Conservation (phyloP, 768 basidiomycete genomes). For the Tricholoma saponaceum region DNA sequence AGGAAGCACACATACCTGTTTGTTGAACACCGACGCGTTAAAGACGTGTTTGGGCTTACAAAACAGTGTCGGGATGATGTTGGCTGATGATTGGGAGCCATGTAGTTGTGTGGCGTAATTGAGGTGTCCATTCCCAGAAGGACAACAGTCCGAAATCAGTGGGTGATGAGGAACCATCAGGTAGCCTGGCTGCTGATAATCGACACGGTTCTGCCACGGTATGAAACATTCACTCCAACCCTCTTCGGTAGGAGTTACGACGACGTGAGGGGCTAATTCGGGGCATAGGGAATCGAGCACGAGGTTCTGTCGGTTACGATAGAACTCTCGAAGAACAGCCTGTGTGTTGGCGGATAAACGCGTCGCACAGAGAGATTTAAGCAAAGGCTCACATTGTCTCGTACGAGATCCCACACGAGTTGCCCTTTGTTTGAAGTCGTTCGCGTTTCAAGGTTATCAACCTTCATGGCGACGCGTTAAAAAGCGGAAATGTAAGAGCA, state of each 20-base stretch:
- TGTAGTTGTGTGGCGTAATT: background rate
- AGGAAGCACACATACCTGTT: constrained; percentile 20
- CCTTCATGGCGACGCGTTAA: constrained; percentile 1
- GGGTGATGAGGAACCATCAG: constrained; percentile 32
- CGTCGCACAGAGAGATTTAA: background rate
- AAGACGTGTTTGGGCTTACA: constrained; percentile 21
- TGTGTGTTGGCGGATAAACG: constrained; percentile 8
- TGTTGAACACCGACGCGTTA: constrained; percentile 25
- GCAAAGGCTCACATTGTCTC: constrained; percentile 10
- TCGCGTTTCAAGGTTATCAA: background rate
- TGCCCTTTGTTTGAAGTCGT: background rate
- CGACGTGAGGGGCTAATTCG: constrained; percentile 43
- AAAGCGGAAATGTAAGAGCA: background rate
- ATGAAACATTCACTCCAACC: constrained; percentile 29
- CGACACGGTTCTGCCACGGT: constrained; percentile 32
- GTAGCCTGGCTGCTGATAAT: constrained; percentile 28
- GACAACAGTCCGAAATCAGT: constrained; percentile 6
- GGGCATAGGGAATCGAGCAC: constrained; percentile 42
- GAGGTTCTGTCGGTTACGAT: constrained; percentile 28
- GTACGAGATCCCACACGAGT: constrained; percentile 9
- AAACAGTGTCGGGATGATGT: background rate
- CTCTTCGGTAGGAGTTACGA: constrained; percentile 45
- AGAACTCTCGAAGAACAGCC: constrained; percentile 24
- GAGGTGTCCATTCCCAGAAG: constrained; percentile 1
- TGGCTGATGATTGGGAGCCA: background rate